Percentiles rank a stretch among this genome's conserved stretches.
Evolutionary conservation across 1,139 yeast genomes (phyloP).

Genomic region (Scheffersomyces lignicola): DNA sequence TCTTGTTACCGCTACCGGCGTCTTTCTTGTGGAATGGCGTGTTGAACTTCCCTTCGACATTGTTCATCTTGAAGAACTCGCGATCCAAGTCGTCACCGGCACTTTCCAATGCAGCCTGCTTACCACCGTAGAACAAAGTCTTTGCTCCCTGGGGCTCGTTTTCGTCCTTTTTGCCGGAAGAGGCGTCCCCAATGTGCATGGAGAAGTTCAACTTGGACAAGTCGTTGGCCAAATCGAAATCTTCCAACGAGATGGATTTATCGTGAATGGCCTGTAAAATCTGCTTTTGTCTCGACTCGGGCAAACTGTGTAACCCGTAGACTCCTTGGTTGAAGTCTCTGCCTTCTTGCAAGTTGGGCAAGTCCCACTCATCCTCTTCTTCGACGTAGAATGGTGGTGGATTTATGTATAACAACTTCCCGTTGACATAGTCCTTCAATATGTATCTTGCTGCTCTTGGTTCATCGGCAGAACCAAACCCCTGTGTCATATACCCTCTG

Average conservation of each 20-base stretch:
- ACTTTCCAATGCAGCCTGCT: conserved; percentile 74
- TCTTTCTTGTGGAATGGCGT: conserved; percentile 71
- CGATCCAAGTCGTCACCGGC: conserved; percentile 80
- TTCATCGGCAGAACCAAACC: conserved; percentile 96
- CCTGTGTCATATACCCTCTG: conserved; percentile 96
- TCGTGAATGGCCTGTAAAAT: conserved; percentile 57
- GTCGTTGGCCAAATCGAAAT: conserved; percentile 68
- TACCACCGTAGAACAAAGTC: conserved; percentile 68
- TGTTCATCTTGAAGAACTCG: conserved; percentile 75
- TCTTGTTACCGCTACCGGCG: conserved; percentile 48
- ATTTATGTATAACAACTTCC: conserved; percentile 78
- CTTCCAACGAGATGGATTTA: conserved; percentile 51
- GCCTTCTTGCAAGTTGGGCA: conserved; percentile 45
- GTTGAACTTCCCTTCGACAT: conserved; percentile 60
- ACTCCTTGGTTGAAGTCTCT: conserved; percentile 70
- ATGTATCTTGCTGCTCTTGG: conserved; percentile 92
- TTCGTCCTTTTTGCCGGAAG: conserved; percentile 13
- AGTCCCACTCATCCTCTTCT: conserved; percentile 39
- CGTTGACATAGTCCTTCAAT: conserved; percentile 91
- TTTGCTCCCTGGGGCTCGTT: conserved; percentile 35
- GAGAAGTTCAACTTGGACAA: conserved; percentile 75
- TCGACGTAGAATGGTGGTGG: conserved; percentile 73
- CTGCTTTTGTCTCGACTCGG: conserved; percentile 75
- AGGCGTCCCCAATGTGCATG: conserved; percentile 56
- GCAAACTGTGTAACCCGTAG: conserved; percentile 62